Base-by-base conservation (phyloP, 495 filamentous ascomycete genomes). In the Daldinia bambusicola region DNA sequence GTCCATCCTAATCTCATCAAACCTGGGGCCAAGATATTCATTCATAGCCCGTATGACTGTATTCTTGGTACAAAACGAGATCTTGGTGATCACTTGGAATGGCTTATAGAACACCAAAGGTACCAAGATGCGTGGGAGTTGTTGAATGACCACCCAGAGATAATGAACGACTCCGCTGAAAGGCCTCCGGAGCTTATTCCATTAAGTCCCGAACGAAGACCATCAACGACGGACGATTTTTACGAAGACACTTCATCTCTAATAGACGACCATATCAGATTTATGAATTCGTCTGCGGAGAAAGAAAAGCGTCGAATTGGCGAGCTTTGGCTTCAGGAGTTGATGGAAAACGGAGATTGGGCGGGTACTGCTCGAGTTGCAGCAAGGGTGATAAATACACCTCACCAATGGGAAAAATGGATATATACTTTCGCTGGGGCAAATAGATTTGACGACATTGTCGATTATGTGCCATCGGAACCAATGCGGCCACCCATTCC, bases 41-140 rank as follows among this genome's bases (percentile, higher is more conserved):
- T 99, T 34, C 93, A 96, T 57, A 98, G 94, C 72, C 96, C 96
- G 1, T 99, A 95, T 71, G 95, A 99, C 80, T 97, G 94, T 70
- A 88, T 97, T 22, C 83, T 97, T 61, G 91, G 93, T 0, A 91
- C 95, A 0, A 93, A 93, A 72, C 83, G 95, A 68, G 94, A 97
- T 69, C 82, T 94, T 12, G 79, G 87, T 0, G 95, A 99, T 76
- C 93, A 95, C 70, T 80, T 98, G 13, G 82, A 85, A 6, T 99
- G 94, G 94, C 80, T 98, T 1, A 79, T 95, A 9, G 89, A 92
- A 43, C 92, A 89, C 66, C 85, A 90, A 40, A 87, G 88, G 64
- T 97, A 95, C 71, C 87, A 92, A 72, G 83, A 93, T 62, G 93
- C 93, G 16, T 99, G 95, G 95, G 89, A 91, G 57, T 82, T 98